These are phyloP conservation scores for Globisporangium polare DNA, from an alignment of 352 stramenopile genomes.

Conservation along the genomic window DNA sequence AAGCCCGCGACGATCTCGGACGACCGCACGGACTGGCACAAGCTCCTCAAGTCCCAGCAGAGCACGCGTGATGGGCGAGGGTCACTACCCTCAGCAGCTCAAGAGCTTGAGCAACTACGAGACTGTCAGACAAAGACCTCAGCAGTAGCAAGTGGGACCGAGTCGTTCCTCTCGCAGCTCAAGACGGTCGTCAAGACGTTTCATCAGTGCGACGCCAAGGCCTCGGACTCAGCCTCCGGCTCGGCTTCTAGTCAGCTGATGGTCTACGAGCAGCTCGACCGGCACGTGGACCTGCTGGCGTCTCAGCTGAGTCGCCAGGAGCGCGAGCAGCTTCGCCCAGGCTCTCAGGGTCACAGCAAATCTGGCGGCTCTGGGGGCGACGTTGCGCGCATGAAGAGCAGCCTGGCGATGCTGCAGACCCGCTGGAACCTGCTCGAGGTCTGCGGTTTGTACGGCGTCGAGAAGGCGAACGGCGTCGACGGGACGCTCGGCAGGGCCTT, in stretches of 20 bases:
- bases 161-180: constrained; percentile 46
- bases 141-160: constrained; percentile 18
- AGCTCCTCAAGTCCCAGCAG: constrained; percentile 42
- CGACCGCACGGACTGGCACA: constrained; percentile 61
- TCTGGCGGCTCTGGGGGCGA: background rate
- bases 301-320: constrained; percentile 41
- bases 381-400: constrained; percentile 7
- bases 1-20: constrained; percentile 49
- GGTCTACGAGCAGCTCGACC: constrained; percentile 50
- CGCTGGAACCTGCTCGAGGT: constrained; percentile 55
- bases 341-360: background rate
- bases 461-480: constrained; percentile 31
- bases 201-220: constrained; percentile 23
- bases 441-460: constrained; percentile 41
- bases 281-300: constrained; percentile 43
- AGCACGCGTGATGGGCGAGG: background rate
- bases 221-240: constrained; percentile 1
- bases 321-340: constrained; percentile 3
- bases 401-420: constrained; percentile 28
- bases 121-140: background rate
- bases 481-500: constrained; percentile 32
- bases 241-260: constrained; percentile 16
- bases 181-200: constrained; percentile 50
- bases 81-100: background rate
- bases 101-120: background rate